Percentiles rank a stretch among this genome's conserved stretches.
Evolutionary conservation across 495 filamentous ascomycete genomes (phyloP).

Genomic region (Podospora anserina): DNA sequence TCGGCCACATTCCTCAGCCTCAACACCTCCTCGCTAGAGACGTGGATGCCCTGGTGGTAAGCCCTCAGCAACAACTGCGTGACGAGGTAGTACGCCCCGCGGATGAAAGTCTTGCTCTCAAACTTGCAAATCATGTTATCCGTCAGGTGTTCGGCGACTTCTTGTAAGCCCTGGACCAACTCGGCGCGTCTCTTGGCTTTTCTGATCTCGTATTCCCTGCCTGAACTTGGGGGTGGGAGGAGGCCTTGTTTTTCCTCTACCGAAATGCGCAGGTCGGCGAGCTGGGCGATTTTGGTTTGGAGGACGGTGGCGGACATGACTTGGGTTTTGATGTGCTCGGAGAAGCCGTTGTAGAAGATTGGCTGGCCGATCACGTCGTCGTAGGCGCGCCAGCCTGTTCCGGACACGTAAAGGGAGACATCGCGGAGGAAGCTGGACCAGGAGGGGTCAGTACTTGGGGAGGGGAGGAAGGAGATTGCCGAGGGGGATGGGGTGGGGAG

Average conservation of each 20-base stretch:
- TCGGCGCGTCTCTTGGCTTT: conserved; percentile 61
- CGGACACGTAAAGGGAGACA: conserved; percentile 83
- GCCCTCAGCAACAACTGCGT: conserved; percentile 87
- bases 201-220: conserved; percentile 54
- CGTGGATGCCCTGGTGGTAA: conserved; percentile 97
- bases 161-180: conserved; percentile 51
- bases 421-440: conserved; percentile 80
- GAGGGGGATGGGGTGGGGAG: conserved; percentile 15
- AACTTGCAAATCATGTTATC: conserved; percentile 99
- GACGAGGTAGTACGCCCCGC: conserved; percentile 82
- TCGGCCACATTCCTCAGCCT: conserved; percentile 76
- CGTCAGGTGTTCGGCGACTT: conserved; percentile 79
- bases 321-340: conserved; percentile 76
- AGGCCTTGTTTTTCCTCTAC: conserved; percentile 75
- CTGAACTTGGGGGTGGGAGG: conserved; percentile 45
- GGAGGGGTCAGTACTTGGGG: conserved; percentile 19
- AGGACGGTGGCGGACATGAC: conserved; percentile 75
- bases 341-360: conserved; percentile 89
- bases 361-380: conserved; percentile 86
- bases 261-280: conserved; percentile 68
- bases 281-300: conserved; percentile 65
- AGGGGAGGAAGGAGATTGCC: conserved; percentile 20
- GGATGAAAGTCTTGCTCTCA: conserved; percentile 90
- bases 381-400: conserved; percentile 91
- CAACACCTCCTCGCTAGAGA: conserved; percentile 89